Evolutionary conservation across 192 early-diverging fungal genomes (phyloP), one percentile per base, ranked within the genome.

Genomic region (Backusella macrospora): DNA sequence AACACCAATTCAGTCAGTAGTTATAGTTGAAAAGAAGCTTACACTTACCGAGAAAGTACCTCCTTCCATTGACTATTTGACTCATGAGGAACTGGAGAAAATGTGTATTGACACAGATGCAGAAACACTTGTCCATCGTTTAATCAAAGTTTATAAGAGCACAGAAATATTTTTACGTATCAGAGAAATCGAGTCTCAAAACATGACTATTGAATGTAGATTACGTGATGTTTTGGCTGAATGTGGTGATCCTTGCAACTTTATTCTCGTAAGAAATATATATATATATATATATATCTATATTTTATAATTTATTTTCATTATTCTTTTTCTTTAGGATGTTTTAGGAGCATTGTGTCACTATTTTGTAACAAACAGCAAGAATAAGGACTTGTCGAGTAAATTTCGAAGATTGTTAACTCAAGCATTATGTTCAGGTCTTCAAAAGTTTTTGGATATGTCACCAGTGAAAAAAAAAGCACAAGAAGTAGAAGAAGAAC

Each of bases 361-460:
- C 26, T 66, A 70, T 45, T 70, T 75, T 47, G 46, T 38, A 15
- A 48, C 70, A 15, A 23, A 71, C 44, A 42, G 48, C 48, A 26
- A 63, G 21, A 49, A 77, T 21, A 77, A 71, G 23, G 70, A 72
- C 38, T 43, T 77, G 39, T 59, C 69, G 4, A 21, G 42, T 14
- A 77, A 77, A 46, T 77, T 77, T 62, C 62, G 65, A 72, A 23
- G 70, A 16, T n/a, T 65, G 9, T 40, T 77, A 15, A 39, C 43
- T 2, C 70, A 66, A 23, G 39, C 59, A 0, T 38, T 71, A 6
- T 72, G 69, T 26, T 39, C 63, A 44, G 76, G 63, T 21, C 47
- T 77, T 12, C 70, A 64, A 34, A 23, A 23, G 23, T 77, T 48
- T 44, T 65, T 77, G 62, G 26, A 65, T 15, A 77, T 43, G n/a